Evolutionary conservation across 176 grass and related monocot genomes (phyloP).

Genomic region (Lolium multiflorum): DNA sequence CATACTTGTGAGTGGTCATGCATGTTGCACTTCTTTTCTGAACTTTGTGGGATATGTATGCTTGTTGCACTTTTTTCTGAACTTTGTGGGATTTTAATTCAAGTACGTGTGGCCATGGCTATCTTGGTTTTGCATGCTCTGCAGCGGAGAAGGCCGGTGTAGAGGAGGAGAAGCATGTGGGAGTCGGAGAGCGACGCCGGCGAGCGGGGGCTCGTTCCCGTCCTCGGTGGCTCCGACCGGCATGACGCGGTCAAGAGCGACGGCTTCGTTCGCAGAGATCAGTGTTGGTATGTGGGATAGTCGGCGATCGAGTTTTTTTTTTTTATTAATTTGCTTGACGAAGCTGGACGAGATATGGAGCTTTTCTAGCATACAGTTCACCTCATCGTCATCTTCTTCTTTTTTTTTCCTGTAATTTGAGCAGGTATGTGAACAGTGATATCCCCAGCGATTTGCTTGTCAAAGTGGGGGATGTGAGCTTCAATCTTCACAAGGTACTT

Average conservation of each 20-base stretch:
- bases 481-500: slow-evolving; percentile 95
- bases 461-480: slow-evolving; percentile 77
- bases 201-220: slow-evolving; percentile 65
- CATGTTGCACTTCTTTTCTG: neutral
- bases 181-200: slow-evolving; percentile 76
- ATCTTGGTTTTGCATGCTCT: neutral
- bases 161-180: slow-evolving; percentile 59
- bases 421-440: slow-evolving; percentile 87
- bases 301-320: neutral
- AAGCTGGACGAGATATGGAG: neutral
- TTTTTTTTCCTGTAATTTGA: slow-evolving; percentile 21
- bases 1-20: neutral
- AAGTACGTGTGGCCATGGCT: neutral
- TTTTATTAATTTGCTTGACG: neutral
- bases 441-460: slow-evolving; percentile 95
- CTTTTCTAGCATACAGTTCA: neutral
- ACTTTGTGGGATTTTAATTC: neutral
- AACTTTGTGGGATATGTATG: neutral
- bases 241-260: slow-evolving; percentile 72
- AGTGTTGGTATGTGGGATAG: slow-evolving; percentile 62
- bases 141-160: neutral
- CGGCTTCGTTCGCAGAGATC: slow-evolving; percentile 77
- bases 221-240: slow-evolving; percentile 49
- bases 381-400: neutral
- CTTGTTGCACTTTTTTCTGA: neutral